These are phyloP conservation scores for Gossypium rotundifolium DNA, from an alignment of 345 rosid genomes.

Conservation along the genomic window DNA sequence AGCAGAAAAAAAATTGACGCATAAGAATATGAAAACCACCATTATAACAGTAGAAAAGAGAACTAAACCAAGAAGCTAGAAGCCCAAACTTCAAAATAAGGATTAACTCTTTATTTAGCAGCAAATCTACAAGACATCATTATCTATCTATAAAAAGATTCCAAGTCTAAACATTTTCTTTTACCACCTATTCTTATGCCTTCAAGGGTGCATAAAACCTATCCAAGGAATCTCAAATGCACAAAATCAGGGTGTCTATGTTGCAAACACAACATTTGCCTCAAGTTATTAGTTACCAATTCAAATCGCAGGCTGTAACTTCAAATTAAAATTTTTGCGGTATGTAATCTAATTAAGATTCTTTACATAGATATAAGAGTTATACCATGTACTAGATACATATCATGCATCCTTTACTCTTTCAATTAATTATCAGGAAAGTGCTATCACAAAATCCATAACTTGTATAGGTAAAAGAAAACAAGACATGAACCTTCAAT, in stretches of 20 bases:
- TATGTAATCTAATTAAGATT: not conserved
- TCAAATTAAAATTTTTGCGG: not conserved
- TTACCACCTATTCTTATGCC: not conserved
- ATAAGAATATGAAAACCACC: not conserved
- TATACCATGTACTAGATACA: not conserved
- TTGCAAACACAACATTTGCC: not conserved
- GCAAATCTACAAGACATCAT: not conserved
- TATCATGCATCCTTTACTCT: not conserved
- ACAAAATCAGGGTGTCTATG: not conserved
- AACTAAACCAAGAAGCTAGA: not conserved
- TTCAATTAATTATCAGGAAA: not conserved
- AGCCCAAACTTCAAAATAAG: not conserved
- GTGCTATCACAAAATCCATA: not conserved
- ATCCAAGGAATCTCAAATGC: not conserved
- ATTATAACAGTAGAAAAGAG: not conserved
- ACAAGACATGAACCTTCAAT: not conserved
- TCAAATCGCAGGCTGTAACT: not conserved
- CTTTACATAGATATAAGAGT: not conserved
- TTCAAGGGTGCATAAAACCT: not conserved
- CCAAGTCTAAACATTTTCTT: not conserved
- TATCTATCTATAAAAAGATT: not conserved
- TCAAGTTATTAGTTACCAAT: not conserved
- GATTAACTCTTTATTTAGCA: not conserved
- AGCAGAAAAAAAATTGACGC: not conserved
- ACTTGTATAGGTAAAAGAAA: not conserved